A percentile compares a stretch with the other conserved stretches of the same genome.
Evolutionary conservation across 75 land plant species (phyloP).

Genomic region (Pinus albicaulis): DNA sequence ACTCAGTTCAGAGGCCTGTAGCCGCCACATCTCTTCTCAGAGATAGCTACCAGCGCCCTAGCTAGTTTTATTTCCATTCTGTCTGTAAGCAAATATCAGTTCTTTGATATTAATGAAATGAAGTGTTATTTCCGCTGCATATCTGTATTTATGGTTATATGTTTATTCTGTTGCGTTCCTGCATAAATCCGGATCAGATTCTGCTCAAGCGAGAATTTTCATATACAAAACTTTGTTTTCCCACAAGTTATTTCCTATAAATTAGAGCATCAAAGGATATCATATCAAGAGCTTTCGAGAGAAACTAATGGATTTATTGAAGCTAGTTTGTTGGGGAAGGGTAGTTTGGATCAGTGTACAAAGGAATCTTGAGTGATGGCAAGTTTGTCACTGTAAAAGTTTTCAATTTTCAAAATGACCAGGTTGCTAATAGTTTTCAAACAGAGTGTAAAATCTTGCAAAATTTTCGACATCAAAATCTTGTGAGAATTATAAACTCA

Average conservation of each 20-base stretch:
- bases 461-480: slow-evolving; percentile 19
- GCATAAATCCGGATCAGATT: no score
- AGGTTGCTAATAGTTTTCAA: slow-evolving; percentile 5
- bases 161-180: no score
- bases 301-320: slow-evolving; percentile 18
- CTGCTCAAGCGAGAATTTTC: not conserved
- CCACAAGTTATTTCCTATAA: not conserved
- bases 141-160: no score
- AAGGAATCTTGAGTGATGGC: slow-evolving; percentile 14
- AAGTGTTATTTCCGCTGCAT: no score
- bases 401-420: slow-evolving; percentile 10
- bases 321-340: slow-evolving; percentile 19
- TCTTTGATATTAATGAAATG: no score
- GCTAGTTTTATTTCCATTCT: no score
- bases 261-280: not conserved
- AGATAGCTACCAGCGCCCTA: no score
- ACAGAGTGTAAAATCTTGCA: slow-evolving; percentile 20
- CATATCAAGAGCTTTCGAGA: slow-evolving; percentile 11
- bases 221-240: not conserved
- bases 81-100: no score
- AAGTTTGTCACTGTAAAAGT: slow-evolving; percentile 25
- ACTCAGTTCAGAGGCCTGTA: no score
- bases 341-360: slow-evolving; percentile 27
- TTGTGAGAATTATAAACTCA: slow-evolving; percentile 23
- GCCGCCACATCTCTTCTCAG: no score